Conservation (phyloP, 768 basidiomycete species). For the Boletus huronensis region DNA sequence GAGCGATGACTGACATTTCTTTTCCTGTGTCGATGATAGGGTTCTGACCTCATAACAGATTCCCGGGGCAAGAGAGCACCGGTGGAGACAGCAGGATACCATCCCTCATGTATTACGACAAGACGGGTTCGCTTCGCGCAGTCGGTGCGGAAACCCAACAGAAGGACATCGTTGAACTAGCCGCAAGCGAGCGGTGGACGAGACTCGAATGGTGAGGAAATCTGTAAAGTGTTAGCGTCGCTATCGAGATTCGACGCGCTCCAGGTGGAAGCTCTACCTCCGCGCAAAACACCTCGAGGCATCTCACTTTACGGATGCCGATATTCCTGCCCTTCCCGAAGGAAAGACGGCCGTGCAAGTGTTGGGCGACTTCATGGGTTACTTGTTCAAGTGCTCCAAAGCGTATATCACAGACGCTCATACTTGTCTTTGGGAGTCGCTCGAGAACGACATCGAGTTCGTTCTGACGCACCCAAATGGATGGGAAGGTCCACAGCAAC, state of each 20-base stretch:
- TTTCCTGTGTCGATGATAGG: background rate
- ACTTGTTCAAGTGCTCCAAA: constrained; percentile 41
- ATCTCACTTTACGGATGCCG: constrained; percentile 21
- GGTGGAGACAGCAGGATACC: constrained; percentile 42
- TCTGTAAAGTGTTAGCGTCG: no score
- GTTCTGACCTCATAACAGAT: constrained; percentile 9
- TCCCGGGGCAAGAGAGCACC: constrained; percentile 35
- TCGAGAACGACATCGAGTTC: constrained; percentile 43
- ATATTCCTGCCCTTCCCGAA: constrained; percentile 11
- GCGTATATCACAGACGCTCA: constrained; percentile 45
- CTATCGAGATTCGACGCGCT: background rate
- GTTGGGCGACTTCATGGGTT: constrained; percentile 42
- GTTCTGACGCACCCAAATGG: constrained; percentile 61
- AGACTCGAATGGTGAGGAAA: constrained; percentile 39
- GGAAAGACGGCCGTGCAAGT: constrained; percentile 11
- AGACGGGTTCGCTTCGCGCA: constrained; percentile 35
- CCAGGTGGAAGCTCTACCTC: constrained; percentile 37
- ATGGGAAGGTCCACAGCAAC: constrained; percentile 59
- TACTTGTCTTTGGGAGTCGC: constrained; percentile 38
- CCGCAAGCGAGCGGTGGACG: constrained; percentile 37
- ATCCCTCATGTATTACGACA: constrained; percentile 41
- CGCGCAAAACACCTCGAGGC: constrained; percentile 27
- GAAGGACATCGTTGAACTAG: constrained; percentile 32
- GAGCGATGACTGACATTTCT: background rate
- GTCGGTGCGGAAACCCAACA: constrained; percentile 41